Conservation (phyloP, 192 early-diverging fungal species). For the Coemansia sp. region DNA sequence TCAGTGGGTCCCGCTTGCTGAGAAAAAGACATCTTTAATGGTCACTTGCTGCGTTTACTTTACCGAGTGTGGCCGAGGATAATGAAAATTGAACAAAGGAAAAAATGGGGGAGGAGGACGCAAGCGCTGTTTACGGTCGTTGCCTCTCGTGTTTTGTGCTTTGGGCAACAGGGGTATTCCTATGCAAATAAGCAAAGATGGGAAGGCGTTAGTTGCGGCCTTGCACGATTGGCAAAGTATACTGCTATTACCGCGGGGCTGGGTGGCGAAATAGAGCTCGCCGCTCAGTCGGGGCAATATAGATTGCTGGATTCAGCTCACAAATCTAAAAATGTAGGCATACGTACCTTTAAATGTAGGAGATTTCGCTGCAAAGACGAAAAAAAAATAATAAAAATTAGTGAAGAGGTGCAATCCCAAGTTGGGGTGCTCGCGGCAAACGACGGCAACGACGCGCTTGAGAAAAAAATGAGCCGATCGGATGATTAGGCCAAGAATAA, state of each 20-base stretch:
- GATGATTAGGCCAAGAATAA: too few species aligned
- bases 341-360: neutral
- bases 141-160: neutral
- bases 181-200: neutral
- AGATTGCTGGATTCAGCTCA: neutral
- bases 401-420: neutral
- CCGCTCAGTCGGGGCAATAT: neutral
- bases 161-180: conserved; percentile 4
- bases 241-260: neutral
- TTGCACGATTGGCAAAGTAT: too few species aligned
- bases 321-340: neutral
- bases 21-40: conserved; percentile 22
- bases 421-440: neutral
- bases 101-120: conserved; percentile 2
- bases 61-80: neutral
- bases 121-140: conserved; percentile 6
- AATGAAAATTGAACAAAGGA: neutral
- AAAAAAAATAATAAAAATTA: neutral
- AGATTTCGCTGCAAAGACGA: conserved; percentile 1
- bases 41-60: neutral
- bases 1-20: conserved; percentile 43
- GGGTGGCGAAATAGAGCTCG: neutral
- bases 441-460: neutral
- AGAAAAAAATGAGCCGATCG: neutral
- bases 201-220: neutral